A percentile compares a stretch with the other conserved stretches of the same genome.
Evolutionary conservation across 2,329 filamentous ascomycete genomes (phyloP).

Genomic region (Tothia fuscella): DNA sequence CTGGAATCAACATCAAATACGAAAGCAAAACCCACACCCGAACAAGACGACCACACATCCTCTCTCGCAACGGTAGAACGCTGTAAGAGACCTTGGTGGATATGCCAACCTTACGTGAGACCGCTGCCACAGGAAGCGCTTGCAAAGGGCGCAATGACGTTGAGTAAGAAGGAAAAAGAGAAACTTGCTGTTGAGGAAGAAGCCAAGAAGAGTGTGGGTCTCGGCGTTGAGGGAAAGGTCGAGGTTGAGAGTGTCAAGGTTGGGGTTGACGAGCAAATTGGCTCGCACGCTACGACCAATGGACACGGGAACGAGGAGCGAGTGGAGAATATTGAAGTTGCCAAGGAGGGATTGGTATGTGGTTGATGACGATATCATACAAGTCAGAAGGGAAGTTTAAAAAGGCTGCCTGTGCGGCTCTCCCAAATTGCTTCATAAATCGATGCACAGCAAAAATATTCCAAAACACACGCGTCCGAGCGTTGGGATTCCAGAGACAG

Average conservation of each 20-base stretch:
- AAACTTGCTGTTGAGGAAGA: conserved; percentile 12
- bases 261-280: too few relatives aligned
- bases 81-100: conserved; percentile 78
- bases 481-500: too few relatives aligned
- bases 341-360: conserved; percentile 34
- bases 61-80: conserved; percentile 54
- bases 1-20: background rate
- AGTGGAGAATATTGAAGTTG: conserved; percentile 23
- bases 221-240: background rate
- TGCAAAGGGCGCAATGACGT: conserved; percentile 62
- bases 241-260: too few relatives aligned
- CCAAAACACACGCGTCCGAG: too few relatives aligned
- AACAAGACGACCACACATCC: conserved; percentile 36
- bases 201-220: conserved; percentile 2
- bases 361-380: too few relatives aligned
- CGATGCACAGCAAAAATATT: too few relatives aligned
- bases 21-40: conserved; percentile 13
- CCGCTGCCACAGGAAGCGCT: conserved; percentile 81
- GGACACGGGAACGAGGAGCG: conserved; percentile 9
- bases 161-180: conserved; percentile 54
- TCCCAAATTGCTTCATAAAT: too few relatives aligned
- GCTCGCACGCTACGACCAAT: too few relatives aligned
- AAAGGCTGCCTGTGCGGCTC: too few relatives aligned
- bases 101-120: conserved; percentile 76
- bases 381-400: too few relatives aligned